Conservation (phyloP, 1,139 yeast species). For the Kodamaea sp. region DNA sequence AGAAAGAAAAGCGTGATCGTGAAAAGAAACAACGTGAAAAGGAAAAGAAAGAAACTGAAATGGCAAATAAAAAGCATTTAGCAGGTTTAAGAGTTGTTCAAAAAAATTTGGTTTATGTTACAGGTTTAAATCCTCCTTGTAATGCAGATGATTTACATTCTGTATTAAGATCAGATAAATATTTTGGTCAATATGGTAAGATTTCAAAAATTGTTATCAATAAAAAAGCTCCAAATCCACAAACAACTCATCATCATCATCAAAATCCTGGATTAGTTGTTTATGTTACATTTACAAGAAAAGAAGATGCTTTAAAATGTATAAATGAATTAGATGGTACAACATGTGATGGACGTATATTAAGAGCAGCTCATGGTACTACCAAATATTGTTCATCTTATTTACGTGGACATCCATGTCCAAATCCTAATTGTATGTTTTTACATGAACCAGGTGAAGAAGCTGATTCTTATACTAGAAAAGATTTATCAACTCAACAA, state of each 20-base stretch:
- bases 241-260: conserved; percentile 32
- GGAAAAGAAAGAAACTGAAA: conserved; percentile 88
- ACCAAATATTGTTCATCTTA: conserved; percentile 97
- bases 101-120: conserved; percentile 93
- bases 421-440: conserved; percentile 98
- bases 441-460: conserved; percentile 99
- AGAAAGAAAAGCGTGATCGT: conserved; percentile 75
- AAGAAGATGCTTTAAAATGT: conserved; percentile 93
- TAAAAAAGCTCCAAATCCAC: conserved; percentile 57
- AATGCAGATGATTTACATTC: conserved; percentile 86
- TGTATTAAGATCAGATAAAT: conserved; percentile 82
- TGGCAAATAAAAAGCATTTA: conserved; percentile 83
- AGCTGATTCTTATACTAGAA: conserved; percentile 93
- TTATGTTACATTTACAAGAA: conserved; percentile 86
- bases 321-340: conserved; percentile 94
- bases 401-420: conserved; percentile 92
- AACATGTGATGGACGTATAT: conserved; percentile 79
- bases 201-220: conserved; percentile 92
- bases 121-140: conserved; percentile 90
- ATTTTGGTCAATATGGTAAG: conserved; percentile 97
- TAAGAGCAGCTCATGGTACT: conserved; percentile 96
- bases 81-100: conserved; percentile 98
- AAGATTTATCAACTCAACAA: conserved; percentile 83
- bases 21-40: conserved; percentile 88
- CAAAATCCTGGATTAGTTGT: conserved; percentile 84